These are phyloP conservation scores for Geosmithia putterillii DNA, from an alignment of 2,329 filamentous ascomycete genomes.

Conservation along the genomic window DNA sequence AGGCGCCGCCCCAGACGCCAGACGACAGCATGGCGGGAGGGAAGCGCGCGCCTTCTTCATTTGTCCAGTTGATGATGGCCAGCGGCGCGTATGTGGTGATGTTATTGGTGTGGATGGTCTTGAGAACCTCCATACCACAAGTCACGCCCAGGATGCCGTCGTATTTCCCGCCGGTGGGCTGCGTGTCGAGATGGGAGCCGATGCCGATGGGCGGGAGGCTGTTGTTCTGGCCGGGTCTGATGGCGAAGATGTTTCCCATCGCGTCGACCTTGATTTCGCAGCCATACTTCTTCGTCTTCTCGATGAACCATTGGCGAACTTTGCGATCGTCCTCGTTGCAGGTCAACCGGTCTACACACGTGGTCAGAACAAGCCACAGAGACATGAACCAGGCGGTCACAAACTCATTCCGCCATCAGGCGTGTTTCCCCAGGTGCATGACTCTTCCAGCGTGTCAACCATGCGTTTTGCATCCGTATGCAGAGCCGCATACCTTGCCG, in stretches of 20 bases:
- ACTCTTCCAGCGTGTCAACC: background rate
- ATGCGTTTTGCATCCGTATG: background rate
- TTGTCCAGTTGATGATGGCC: conserved; percentile 70
- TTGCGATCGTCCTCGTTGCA: conserved; percentile 60
- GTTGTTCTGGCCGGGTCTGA: conserved; percentile 25
- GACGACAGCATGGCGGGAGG: conserved; percentile 63
- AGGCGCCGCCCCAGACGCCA: conserved; percentile 63
- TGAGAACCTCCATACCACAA: conserved; percentile 62
- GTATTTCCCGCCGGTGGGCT: conserved; percentile 54
- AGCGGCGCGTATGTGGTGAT: conserved; percentile 59
- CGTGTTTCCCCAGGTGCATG: background rate
- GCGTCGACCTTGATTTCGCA: conserved; percentile 58
- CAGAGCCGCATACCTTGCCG: background rate
- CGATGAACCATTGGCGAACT: conserved; percentile 64
- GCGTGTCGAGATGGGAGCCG: conserved; percentile 58
- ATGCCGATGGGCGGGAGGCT: conserved; percentile 46
- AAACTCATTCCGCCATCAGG: background rate
- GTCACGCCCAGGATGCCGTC: conserved; percentile 68
- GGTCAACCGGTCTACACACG: conserved; percentile 37
- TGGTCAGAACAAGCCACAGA: too few species aligned
- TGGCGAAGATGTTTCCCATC: conserved; percentile 72
- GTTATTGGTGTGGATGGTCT: conserved; percentile 52
- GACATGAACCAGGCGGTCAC: too few species aligned
- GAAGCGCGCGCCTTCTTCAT: conserved; percentile 74
- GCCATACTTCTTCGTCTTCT: conserved; percentile 48